Evolutionary conservation across 164 flowering plant species (phyloP).

Genomic region (Vitis amurensis): DNA sequence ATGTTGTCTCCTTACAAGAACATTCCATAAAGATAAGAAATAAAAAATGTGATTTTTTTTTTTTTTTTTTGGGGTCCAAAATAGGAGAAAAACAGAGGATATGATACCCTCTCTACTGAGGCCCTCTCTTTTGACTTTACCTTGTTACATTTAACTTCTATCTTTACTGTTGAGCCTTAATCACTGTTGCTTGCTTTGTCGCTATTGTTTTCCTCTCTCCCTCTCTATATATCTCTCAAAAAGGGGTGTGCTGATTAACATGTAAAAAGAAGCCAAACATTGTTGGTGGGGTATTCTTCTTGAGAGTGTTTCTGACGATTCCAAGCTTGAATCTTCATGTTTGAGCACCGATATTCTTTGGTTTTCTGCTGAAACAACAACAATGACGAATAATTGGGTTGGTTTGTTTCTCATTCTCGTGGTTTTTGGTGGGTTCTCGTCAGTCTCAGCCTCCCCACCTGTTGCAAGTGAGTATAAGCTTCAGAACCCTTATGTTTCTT

Average conservation of each 20-base stretch:
- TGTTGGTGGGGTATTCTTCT: constrained; percentile 16
- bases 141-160: constrained; percentile 25
- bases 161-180: constrained; percentile 7
- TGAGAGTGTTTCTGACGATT: constrained; percentile 9
- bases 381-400: constrained; percentile 33
- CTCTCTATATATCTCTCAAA: neutral
- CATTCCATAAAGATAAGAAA: neutral
- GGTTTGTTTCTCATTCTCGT: constrained; percentile 23
- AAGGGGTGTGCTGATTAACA: constrained; percentile 18
- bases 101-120: constrained; percentile 13
- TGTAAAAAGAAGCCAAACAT: constrained; percentile 9
- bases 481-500: neutral
- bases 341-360: constrained; percentile 7
- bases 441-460: constrained; percentile 45
- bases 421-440: constrained; percentile 35
- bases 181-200: constrained; percentile 9
- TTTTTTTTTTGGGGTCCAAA: too few species aligned
- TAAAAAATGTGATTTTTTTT: neutral
- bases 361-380: constrained; percentile 5
- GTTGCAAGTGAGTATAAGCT: constrained; percentile 48
- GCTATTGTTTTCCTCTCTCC: constrained; percentile 8
- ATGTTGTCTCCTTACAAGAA: neutral
- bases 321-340: constrained; percentile 14
- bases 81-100: constrained; percentile 19
- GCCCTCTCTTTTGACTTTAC: constrained; percentile 7